A percentile compares a stretch with the other conserved stretches of the same genome.
These are phyloP conservation scores for Talaromyces pinophilus DNA, from an alignment of 2,329 filamentous ascomycete genomes.

Conservation along the genomic window DNA sequence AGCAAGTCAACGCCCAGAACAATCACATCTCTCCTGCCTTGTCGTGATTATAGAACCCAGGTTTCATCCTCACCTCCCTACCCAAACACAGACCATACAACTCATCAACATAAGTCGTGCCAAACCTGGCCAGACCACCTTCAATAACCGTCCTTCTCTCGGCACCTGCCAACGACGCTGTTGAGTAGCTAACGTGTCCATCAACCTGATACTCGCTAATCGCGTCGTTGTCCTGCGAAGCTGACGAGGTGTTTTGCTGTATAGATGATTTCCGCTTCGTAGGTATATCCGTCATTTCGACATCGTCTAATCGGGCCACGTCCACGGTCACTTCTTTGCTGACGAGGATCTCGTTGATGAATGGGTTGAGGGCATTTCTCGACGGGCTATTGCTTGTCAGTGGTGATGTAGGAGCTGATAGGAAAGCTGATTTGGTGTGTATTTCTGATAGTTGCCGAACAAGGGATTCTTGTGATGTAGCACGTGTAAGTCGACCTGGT, in stretches of 20 bases:
- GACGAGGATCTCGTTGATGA: conserved; percentile 18
- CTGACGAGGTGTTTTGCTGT: neutral
- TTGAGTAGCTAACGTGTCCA: conserved; percentile 2
- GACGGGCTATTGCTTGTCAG: neutral
- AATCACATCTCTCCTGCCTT: neutral
- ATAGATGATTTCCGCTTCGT: conserved; percentile 6
- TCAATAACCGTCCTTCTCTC: conserved; percentile 19
- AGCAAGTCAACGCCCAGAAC: neutral
- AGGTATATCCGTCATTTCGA: conserved; percentile 9
- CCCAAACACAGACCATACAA: conserved; percentile 21
- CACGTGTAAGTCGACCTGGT: neutral
- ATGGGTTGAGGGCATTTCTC: neutral
- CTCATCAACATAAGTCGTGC: conserved; percentile 21
- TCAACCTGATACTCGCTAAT: neutral
- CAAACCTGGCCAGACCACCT: conserved; percentile 12
- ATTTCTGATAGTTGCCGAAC: conserved; percentile 10
- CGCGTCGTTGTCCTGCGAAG: neutral
- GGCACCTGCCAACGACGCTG: neutral
- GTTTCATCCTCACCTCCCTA: conserved; percentile 18
- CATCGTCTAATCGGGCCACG: conserved; percentile 20
- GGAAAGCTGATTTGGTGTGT: neutral
- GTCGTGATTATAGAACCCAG: neutral
- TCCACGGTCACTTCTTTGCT: conserved; percentile 22
- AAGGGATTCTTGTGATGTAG: conserved; percentile 18
- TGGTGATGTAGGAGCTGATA: neutral